phyloP scores from a whole-genome alignment of 768 basidiomycete species.

The Phylloporus sp. region DNA sequence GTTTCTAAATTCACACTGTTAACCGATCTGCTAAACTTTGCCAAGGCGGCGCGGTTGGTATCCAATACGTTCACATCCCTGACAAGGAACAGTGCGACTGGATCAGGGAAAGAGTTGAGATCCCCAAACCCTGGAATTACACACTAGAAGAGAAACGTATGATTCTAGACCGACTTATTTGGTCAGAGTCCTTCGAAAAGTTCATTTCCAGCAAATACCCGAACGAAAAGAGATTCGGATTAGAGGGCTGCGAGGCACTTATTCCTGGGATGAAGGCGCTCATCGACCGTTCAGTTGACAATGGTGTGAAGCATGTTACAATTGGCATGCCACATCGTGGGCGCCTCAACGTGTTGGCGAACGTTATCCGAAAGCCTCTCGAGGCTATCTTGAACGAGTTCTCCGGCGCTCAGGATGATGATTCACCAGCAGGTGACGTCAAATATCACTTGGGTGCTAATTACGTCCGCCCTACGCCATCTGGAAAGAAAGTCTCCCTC shows the following conservation, averaged over 20 bases:
- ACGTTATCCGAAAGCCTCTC: conserved; percentile 97
- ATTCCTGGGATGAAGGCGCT: conserved; percentile 99
- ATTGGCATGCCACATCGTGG: conserved; percentile 99
- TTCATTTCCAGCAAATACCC: conserved; percentile 99
- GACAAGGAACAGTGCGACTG: conserved; percentile 99
- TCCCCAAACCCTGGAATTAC: conserved; percentile 96
- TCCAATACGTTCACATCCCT: conserved; percentile 93
- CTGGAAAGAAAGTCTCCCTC: conserved; percentile 94
- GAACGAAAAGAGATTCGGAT: conserved; percentile 98
- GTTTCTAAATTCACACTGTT: conserved; percentile 26
- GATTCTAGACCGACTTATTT: conserved; percentile 98
- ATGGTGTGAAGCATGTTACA: conserved; percentile 92
- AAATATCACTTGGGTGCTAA: conserved; percentile 99
- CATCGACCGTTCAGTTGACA: conserved; percentile 96
- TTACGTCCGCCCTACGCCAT: conserved; percentile 96
- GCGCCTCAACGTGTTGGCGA: conserved; percentile 94
- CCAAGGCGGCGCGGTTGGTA: conserved; percentile 79
- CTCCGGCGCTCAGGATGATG: conserved; percentile 65
- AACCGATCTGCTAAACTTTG: conserved; percentile 4
- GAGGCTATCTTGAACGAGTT: conserved; percentile 99
- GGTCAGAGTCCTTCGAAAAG: conserved; percentile 99
- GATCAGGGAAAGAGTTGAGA: conserved; percentile 95
- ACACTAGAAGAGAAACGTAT: conserved; percentile 97
- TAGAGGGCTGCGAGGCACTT: conserved; percentile 96
- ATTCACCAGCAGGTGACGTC: conserved; percentile 91